Evolutionary conservation across 768 basidiomycete species (phyloP).

Genomic region (Amanita muscaria): DNA sequence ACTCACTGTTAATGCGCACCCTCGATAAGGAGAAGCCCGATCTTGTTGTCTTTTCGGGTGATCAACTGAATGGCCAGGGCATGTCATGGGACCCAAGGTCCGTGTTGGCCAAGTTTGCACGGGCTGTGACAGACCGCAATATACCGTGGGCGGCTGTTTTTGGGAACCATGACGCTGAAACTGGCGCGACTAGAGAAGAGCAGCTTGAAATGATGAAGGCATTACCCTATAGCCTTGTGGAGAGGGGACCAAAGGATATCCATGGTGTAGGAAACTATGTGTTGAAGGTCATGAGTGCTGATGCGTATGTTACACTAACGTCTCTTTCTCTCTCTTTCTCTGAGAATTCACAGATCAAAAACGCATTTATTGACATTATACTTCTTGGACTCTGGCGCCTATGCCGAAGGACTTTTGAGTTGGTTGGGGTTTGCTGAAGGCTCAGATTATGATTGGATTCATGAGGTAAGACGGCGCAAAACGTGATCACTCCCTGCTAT

Average conservation of each 20-base stretch:
- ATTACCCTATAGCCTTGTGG: slow-evolving; percentile 79
- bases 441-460: slow-evolving; percentile 83
- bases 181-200: slow-evolving; percentile 49
- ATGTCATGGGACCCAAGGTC: slow-evolving; percentile 86
- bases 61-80: slow-evolving; percentile 88
- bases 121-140: slow-evolving; percentile 58
- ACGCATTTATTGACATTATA: slow-evolving; percentile 87
- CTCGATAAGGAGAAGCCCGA: slow-evolving; percentile 83
- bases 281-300: slow-evolving; percentile 74
- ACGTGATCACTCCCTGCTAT: background rate
- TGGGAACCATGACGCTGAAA: slow-evolving; percentile 89
- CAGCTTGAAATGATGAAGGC: slow-evolving; percentile 66
- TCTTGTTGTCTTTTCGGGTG: slow-evolving; percentile 86
- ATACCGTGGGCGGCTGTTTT: slow-evolving; percentile 92
- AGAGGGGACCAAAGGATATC: slow-evolving; percentile 72
- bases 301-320: slow-evolving; percentile 48
- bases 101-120: slow-evolving; percentile 83
- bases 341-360: slow-evolving; percentile 50
- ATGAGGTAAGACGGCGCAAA: slow-evolving; percentile 33
- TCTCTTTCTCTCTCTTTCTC: background rate
- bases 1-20: slow-evolving; percentile 56
- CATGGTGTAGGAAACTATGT: slow-evolving; percentile 92
- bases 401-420: slow-evolving; percentile 50
- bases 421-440: slow-evolving; percentile 59
- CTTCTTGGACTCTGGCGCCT: slow-evolving; percentile 83